Evolutionary conservation across 176 grass and related monocot genomes (phyloP), one percentile per base, ranked within the genome.

Genomic region (Oryza coarctata): DNA sequence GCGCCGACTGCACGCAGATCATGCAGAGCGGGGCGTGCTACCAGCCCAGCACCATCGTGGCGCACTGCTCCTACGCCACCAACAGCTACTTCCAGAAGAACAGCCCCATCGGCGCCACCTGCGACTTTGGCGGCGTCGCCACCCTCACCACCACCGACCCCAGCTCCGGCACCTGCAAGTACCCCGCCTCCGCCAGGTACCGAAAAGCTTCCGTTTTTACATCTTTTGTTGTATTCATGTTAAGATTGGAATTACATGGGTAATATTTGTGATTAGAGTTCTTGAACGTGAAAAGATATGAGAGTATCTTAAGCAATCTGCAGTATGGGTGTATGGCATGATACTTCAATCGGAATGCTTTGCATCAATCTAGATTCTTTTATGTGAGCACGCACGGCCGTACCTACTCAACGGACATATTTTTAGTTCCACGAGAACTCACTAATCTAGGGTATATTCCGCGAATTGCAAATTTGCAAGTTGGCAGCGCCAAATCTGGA

Each of bases 71-170:
- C 78, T 97, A 97, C 75, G 93, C 90, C 35, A 79, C 75, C 77
- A 93, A 97, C 82, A 89, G 86, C 77, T 97, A 97, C 87, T 97
- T 70, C 88, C 88, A 97, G 94, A 91, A 76, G 63, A 85, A 89
- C 45, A 75, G 52, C 12, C 30, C 27, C 72, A 77, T 80, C 5
- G 83, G 83, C 12, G 79, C 79, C 65, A 74, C 80, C 72, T 97
- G 94, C 87, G 94, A 97, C 81, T 97, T 97, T 63, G 9, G 29
- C 65, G 88, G 94, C 86, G 73, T 88, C 62, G 94, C 88, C 52
- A 52, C 36, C 1, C 39, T 87, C 84, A 55, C 74, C 47, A 23
- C 3, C 44, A 66, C 69, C 2, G 86, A 97, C 77, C 94, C 94
- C 63, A 93, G 94, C 83, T 33, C 38, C 68, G 83, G 73, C 31